phyloP scores from a whole-genome alignment of 2,329 filamentous ascomycete species.

The Westerdykella ornata region DNA sequence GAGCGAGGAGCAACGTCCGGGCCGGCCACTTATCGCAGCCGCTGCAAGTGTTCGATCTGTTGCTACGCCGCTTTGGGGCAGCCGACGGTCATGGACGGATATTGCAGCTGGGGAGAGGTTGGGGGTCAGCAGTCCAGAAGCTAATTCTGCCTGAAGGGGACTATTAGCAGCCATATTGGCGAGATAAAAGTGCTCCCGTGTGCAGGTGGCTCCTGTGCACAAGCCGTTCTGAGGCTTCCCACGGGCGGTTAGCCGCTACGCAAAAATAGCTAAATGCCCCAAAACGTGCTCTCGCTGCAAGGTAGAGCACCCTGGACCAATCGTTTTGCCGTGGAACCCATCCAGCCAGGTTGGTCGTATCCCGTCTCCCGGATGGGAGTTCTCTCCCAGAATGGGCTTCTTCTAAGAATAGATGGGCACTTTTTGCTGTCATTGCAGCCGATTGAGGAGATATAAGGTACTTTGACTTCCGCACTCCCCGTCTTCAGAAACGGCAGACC shows the following conservation, averaged over 20 bases:
- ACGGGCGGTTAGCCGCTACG: conserved; percentile 31
- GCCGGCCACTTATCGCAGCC: conserved; percentile 37
- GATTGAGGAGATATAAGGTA: conserved; percentile 44
- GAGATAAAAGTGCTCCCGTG: conserved; percentile 3
- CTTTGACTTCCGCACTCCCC: conserved; percentile 28
- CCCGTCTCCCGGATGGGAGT: too few relatives aligned
- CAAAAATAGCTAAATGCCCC: conserved; percentile 39
- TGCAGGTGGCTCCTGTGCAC: conserved; percentile 8
- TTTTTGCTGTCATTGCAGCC: conserved; percentile 38
- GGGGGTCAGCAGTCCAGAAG: conserved; percentile 12
- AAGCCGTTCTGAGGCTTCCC: conserved; percentile 6
- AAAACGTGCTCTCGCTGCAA: conserved; percentile 31
- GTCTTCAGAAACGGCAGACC: conserved; percentile 33
- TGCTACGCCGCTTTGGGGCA: conserved; percentile 19
- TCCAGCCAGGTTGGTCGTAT: too few relatives aligned
- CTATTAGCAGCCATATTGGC: conserved; percentile 30
- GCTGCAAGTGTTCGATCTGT: conserved; percentile 33
- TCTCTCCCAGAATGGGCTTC: conserved; percentile 22
- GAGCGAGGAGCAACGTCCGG: conserved; percentile 33
- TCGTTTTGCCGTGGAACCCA: conserved; percentile 10
- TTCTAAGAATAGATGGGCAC: conserved; percentile 46
- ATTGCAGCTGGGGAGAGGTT: conserved; percentile 25
- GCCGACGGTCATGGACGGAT: conserved; percentile 9
- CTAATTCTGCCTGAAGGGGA: conserved; percentile 19
- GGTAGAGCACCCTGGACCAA: conserved; percentile 24